A percentile compares a stretch with the other conserved stretches of the same genome.
Evolutionary conservation across 139 green algal genomes (phyloP).

Genomic region (Volvox africanus): DNA sequence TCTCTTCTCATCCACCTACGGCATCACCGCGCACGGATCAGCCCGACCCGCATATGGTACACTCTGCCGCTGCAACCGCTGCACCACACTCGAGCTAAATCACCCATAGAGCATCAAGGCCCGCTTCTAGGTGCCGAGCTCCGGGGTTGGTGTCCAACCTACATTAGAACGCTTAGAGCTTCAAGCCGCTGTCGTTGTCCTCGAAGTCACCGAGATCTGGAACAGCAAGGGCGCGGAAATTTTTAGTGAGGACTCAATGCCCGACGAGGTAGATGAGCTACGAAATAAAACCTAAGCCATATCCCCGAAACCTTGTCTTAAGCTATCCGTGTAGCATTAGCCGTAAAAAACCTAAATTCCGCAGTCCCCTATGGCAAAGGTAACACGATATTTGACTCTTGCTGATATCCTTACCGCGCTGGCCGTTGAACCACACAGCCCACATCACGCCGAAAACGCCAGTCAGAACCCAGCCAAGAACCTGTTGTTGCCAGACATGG

Average conservation of each 20-base stretch:
- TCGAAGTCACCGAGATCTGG: conserved; percentile 51
- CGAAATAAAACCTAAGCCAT: no score
- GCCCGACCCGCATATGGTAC: conserved; percentile 23
- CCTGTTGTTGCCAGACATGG: background rate
- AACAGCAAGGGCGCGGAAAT: no score
- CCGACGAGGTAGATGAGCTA: no score
- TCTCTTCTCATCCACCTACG: conserved; percentile 9
- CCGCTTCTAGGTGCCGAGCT: no score
- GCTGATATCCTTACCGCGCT: conserved; percentile 58
- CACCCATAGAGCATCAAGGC: no score
- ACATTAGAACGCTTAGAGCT: conserved; percentile 46
- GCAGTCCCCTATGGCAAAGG: no score
- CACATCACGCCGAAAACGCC: conserved; percentile 68
- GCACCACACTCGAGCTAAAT: background rate
- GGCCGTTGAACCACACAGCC: conserved; percentile 64
- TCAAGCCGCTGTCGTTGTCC: conserved; percentile 59
- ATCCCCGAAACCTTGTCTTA: no score
- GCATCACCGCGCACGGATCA: background rate
- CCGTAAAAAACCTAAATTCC: no score
- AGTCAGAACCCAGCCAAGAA: conserved; percentile 68
- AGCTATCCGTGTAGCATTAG: no score
- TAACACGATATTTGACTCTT: no score
- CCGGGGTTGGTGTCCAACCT: background rate
- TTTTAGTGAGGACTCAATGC: no score
- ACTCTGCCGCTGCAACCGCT: background rate